Evolutionary conservation across 805 yeast species (phyloP).

Genomic region (Jamesozyma spencerorum): DNA sequence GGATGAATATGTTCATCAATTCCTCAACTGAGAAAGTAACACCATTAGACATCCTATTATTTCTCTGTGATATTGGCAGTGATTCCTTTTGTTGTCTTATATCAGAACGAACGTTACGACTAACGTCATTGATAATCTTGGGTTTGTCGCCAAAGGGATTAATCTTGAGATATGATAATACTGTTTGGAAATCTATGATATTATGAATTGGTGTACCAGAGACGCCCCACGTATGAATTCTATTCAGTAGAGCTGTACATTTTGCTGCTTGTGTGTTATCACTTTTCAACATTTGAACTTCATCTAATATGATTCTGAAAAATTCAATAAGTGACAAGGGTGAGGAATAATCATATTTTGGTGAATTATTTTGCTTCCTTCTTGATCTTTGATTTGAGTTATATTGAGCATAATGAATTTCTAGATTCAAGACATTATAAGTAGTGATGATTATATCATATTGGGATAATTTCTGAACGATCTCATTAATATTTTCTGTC

Average conservation of each 20-base stretch:
- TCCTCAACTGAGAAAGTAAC: slow-evolving; percentile 30
- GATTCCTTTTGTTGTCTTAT: slow-evolving; percentile 3
- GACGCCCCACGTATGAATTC: slow-evolving; percentile 93
- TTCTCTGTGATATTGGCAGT: background rate
- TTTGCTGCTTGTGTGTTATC: slow-evolving; percentile 68
- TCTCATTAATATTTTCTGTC: slow-evolving; percentile 14
- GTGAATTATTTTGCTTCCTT: slow-evolving; percentile 22
- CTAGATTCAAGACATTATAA: slow-evolving; percentile 60
- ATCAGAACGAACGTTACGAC: slow-evolving; percentile 6
- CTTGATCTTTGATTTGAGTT: slow-evolving; percentile 39
- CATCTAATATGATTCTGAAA: slow-evolving; percentile 86
- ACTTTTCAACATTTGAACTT: slow-evolving; percentile 81
- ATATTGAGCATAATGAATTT: slow-evolving; percentile 70
- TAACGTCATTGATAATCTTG: slow-evolving; percentile 11
- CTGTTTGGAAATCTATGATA: slow-evolving; percentile 58
- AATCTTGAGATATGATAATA: slow-evolving; percentile 55
- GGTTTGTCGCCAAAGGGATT: slow-evolving; percentile 49
- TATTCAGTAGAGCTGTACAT: slow-evolving; percentile 69
- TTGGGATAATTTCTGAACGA: slow-evolving; percentile 46
- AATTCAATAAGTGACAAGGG: slow-evolving; percentile 77
- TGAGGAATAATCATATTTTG: slow-evolving; percentile 53
- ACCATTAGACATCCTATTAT: slow-evolving; percentile 13
- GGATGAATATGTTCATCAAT: slow-evolving; percentile 43
- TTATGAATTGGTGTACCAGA: slow-evolving; percentile 87
- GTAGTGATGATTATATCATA: slow-evolving; percentile 78